phyloP scores from a whole-genome alignment of 768 basidiomycete genomes.

The Filobasidium wieringae region DNA sequence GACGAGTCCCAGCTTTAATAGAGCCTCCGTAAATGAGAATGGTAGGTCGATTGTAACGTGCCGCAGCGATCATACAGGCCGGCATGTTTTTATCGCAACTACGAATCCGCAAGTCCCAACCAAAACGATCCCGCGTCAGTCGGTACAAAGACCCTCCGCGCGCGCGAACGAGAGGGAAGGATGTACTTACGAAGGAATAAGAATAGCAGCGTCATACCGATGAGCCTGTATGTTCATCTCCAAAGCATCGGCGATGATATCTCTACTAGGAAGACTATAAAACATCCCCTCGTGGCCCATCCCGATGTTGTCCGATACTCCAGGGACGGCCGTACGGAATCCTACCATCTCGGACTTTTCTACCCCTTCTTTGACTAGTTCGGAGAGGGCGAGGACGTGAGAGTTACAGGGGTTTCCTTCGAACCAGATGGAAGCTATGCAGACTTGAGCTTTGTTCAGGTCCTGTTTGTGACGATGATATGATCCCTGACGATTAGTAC shows the following conservation, averaged over 20 bases:
- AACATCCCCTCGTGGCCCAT: slow-evolving; percentile 72
- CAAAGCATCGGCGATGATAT: slow-evolving; percentile 54
- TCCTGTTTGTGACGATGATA: neutral
- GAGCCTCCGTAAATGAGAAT: slow-evolving; percentile 78
- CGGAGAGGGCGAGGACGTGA: slow-evolving; percentile 67
- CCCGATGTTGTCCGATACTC: slow-evolving; percentile 81
- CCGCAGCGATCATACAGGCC: slow-evolving; percentile 74
- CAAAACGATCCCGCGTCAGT: no score
- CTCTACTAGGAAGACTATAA: slow-evolving; percentile 64
- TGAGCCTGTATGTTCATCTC: slow-evolving; percentile 50
- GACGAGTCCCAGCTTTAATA: slow-evolving; percentile 63
- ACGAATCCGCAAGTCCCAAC: no score
- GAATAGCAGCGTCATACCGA: slow-evolving; percentile 63
- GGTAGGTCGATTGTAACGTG: slow-evolving; percentile 73
- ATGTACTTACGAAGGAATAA: slow-evolving; percentile 71
- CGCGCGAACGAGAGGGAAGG: no score
- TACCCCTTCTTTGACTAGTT: slow-evolving; percentile 71
- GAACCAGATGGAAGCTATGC: slow-evolving; percentile 84
- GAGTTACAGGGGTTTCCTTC: slow-evolving; percentile 84
- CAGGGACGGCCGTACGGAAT: slow-evolving; percentile 72
- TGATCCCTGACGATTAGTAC: neutral
- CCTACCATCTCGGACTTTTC: slow-evolving; percentile 62
- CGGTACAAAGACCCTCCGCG: no score
- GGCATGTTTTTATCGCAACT: slow-evolving; percentile 48
- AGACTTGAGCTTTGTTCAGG: slow-evolving; percentile 77